phyloP scores from a whole-genome alignment of 1,284 basidiomycete genomes.

The Trichosporon sp. region DNA sequence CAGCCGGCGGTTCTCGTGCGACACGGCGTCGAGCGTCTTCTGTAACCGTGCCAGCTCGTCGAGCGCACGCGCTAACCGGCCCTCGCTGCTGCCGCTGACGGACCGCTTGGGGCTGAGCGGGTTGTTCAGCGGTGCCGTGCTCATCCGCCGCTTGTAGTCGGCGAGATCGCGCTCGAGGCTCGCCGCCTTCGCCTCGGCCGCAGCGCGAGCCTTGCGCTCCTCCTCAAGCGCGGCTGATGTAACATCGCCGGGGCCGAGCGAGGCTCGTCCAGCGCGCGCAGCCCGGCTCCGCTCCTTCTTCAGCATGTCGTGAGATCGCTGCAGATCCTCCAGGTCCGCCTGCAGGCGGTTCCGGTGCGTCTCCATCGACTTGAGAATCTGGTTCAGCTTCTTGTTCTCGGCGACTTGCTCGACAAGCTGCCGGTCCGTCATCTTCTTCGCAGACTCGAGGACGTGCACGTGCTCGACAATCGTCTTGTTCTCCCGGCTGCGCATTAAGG shows the following conservation, averaged over 20 bases:
- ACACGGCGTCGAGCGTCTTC: conserved; percentile 22
- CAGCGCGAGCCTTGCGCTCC: conserved; percentile 29
- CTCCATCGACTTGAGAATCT: conserved; percentile 37
- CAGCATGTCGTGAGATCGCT: conserved; percentile 68
- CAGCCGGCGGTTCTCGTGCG: conserved; percentile 29
- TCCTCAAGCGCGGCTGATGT: conserved; percentile 29
- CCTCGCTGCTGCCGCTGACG: conserved; percentile 15
- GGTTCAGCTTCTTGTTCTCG: conserved; percentile 42
- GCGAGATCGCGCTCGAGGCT: conserved; percentile 40
- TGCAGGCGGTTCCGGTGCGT: conserved; percentile 57
- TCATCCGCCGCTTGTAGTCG: conserved; percentile 33
- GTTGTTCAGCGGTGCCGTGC: conserved; percentile 20
- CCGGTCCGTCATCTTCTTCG: conserved; percentile 90
- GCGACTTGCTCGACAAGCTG: conserved; percentile 64
- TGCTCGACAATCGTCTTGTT: conserved; percentile 98
- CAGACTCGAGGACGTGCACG: conserved; percentile 93
- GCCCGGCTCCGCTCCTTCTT: conserved; percentile 53
- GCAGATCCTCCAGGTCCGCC: conserved; percentile 78
- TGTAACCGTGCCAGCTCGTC: conserved; percentile 32
- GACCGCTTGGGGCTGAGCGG: conserved; percentile 17
- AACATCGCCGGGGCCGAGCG: conserved; percentile 33
- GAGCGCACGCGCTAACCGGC: conserved; percentile 25
- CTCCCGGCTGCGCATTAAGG: conserved; percentile 75
- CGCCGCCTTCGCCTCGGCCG: conserved; percentile 31
- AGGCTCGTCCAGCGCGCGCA: conserved; percentile 33